Evolutionary conservation across 78 protist genomes (phyloP).

Genomic region (Pirum gemmata): DNA sequence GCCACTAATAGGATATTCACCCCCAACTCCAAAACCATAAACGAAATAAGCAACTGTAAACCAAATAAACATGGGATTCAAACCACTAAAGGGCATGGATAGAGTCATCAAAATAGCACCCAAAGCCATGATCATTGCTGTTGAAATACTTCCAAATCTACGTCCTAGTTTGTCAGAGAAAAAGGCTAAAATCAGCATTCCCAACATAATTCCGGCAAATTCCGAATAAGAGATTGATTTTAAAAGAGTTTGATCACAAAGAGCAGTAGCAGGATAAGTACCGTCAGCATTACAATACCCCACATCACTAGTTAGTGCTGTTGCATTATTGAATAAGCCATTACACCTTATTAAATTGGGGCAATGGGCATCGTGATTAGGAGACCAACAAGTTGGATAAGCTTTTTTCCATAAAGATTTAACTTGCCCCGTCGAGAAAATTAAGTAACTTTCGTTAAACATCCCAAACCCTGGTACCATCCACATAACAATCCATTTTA

Average conservation of each 20-base stretch:
- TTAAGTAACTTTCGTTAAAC: conserved; percentile 24
- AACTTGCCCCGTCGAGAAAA: conserved; percentile 21
- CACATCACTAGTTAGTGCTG: too few species aligned
- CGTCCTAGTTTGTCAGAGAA: conserved; percentile 6
- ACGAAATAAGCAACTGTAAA: conserved; percentile 13
- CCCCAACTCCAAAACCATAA: conserved; percentile 45
- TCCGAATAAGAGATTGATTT: conserved; percentile 11
- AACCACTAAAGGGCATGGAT: background rate
- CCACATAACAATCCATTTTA: conserved; percentile 17
- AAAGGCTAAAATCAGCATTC: background rate
- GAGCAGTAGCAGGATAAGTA: background rate
- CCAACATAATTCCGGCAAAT: conserved; percentile 18
- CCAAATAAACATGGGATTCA: conserved; percentile 21
- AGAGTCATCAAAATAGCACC: background rate
- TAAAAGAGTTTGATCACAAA: background rate
- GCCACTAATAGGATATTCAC: conserved; percentile 40
- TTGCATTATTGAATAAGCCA: too few species aligned
- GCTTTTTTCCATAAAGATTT: conserved; percentile 14
- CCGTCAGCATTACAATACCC: conserved; percentile 11
- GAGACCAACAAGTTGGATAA: conserved; percentile 21
- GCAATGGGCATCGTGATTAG: background rate
- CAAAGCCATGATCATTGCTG: conserved; percentile 2
- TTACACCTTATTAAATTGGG: background rate
- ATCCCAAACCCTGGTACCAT: conserved; percentile 19
- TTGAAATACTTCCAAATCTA: background rate